Evolutionary conservation across 352 stramenopile species (phyloP).

Genomic region (Phytophthora citricola): DNA sequence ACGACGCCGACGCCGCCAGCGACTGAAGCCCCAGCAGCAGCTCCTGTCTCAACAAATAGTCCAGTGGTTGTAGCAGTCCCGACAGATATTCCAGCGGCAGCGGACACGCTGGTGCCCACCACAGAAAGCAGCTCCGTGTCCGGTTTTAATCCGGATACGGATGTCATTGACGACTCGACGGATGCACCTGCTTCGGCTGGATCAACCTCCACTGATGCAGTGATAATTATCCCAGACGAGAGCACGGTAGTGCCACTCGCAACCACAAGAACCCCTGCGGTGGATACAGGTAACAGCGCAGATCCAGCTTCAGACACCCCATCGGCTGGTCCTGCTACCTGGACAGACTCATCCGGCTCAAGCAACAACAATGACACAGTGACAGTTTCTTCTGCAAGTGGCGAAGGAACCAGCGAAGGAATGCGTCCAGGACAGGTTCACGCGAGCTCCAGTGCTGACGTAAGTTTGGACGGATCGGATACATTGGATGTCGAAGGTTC

Average conservation of each 20-base stretch:
- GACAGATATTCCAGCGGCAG: conserved; percentile 11
- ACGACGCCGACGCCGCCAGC: conserved; percentile 7
- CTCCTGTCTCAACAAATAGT: conserved; percentile 3
- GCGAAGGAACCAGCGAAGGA: conserved; percentile 6
- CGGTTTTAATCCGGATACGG: neutral
- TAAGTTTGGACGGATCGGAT: conserved; percentile 14
- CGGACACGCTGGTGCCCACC: conserved; percentile 5
- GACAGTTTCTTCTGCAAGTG: conserved; percentile 8
- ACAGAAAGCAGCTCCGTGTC: conserved; percentile 7
- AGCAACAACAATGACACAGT: conserved; percentile 30
- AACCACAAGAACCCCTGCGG: conserved; percentile 6
- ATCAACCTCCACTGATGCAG: conserved; percentile 22
- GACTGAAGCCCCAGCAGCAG: neutral
- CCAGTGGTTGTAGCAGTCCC: neutral
- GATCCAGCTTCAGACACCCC: neutral
- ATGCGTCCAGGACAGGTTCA: conserved; percentile 32
- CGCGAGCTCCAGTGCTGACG: conserved; percentile 33
- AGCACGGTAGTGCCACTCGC: conserved; percentile 11
- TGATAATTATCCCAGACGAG: conserved; percentile 17
- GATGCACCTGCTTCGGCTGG: conserved; percentile 10
- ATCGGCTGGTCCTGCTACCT: conserved; percentile 5
- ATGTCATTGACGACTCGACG: neutral
- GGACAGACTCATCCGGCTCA: conserved; percentile 13
- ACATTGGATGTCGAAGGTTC: conserved; percentile 1
- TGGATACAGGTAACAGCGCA: neutral